Evolutionary conservation across 176 grass and related monocot species (phyloP).

Genomic region (Ampelocalamus luodianensis): DNA sequence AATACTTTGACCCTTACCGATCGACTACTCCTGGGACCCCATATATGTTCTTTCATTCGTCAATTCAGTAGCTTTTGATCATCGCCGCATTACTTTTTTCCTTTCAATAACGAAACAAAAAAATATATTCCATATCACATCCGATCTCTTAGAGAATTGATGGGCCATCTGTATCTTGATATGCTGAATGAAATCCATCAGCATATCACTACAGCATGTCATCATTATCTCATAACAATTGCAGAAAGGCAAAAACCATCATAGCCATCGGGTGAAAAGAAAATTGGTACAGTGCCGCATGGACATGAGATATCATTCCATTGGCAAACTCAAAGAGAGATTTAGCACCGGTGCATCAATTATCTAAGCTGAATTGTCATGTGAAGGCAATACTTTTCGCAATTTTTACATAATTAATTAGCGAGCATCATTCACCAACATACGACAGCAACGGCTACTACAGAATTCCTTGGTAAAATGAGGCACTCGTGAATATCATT

Average conservation of each 20-base stretch:
- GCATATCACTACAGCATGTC: not conserved
- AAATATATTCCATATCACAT: not conserved
- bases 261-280: not conserved
- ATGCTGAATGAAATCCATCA: slow-evolving; percentile 10
- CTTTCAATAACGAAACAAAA: slow-evolving; percentile 20
- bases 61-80: slow-evolving; percentile 11
- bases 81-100: not conserved
- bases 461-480: slow-evolving; percentile 6
- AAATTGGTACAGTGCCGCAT: slow-evolving; percentile 4
- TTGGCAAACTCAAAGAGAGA: not conserved
- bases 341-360: not conserved
- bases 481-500: not conserved
- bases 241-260: not conserved
- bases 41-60: slow-evolving; percentile 14
- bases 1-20: slow-evolving; percentile 9
- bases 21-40: slow-evolving; percentile 29
- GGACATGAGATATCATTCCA: not conserved
- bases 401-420: not conserved
- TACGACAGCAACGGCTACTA: not conserved
- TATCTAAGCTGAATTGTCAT: slow-evolving; percentile 25
- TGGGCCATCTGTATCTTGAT: slow-evolving; percentile 21
- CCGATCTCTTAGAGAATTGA: slow-evolving; percentile 15
- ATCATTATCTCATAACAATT: slow-evolving; percentile 4
- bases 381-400: not conserved
- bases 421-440: not conserved